Evolutionary conservation across 352 stramenopile genomes (phyloP).

Genomic region (Peronospora tabacina): DNA sequence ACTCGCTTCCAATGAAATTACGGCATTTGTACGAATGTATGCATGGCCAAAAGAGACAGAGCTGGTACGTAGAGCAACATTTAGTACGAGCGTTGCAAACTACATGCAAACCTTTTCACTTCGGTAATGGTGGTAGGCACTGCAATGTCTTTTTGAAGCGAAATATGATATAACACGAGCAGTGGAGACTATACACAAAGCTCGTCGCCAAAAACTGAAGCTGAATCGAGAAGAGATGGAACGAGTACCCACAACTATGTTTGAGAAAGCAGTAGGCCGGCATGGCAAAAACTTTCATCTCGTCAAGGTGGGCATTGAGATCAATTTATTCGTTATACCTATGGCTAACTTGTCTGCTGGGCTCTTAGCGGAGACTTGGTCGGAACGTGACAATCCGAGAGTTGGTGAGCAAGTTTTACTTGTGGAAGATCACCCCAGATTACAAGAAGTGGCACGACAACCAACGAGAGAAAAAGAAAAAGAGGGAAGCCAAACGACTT

Average conservation of each 20-base stretch:
- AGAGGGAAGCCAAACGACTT: constrained; percentile 44
- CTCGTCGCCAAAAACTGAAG: constrained; percentile 31
- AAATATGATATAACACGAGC: constrained; percentile 39
- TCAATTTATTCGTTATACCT: background rate
- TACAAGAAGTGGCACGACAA: constrained; percentile 50
- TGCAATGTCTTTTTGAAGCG: constrained; percentile 45
- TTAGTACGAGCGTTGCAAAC: background rate
- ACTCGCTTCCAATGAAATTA: constrained; percentile 26
- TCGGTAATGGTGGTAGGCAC: constrained; percentile 22
- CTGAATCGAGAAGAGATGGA: constrained; percentile 24
- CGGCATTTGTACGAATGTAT: constrained; percentile 43
- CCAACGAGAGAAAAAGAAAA: constrained; percentile 35
- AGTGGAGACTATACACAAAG: constrained; percentile 31
- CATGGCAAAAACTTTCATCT: constrained; percentile 62
- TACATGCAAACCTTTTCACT: background rate
- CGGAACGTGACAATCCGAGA: constrained; percentile 33
- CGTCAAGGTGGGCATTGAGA: constrained; percentile 33
- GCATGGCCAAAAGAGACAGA: constrained; percentile 49
- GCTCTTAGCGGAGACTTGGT: constrained; percentile 34
- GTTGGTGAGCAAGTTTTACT: constrained; percentile 54
- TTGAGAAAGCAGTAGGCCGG: constrained; percentile 36
- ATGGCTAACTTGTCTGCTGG: constrained; percentile 5
- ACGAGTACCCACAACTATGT: constrained; percentile 30
- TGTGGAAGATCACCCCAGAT: constrained; percentile 48
- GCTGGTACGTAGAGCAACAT: constrained; percentile 24